Evolutionary conservation across 768 basidiomycete genomes (phyloP).

Genomic region (Sporobolomyces pararoseus): DNA sequence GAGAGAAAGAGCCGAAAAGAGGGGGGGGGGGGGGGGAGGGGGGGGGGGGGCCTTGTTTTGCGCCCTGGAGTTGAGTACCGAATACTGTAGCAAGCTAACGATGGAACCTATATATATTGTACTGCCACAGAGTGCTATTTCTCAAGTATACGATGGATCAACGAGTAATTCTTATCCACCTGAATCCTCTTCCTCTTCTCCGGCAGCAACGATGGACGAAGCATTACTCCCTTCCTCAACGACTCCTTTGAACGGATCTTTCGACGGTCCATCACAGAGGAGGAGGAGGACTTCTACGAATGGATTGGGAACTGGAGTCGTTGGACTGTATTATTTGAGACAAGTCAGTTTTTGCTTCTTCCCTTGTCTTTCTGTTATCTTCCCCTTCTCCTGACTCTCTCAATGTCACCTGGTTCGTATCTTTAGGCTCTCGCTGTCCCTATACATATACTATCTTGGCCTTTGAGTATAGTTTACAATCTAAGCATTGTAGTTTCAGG

Average conservation of each 20-base stretch:
- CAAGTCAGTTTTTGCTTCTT: constrained; percentile 14
- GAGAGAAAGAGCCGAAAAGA: neutral
- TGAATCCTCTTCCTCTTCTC: neutral
- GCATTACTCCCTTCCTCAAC: constrained; percentile 1
- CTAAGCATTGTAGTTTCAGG: constrained; percentile 13
- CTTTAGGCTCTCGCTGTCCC: constrained; percentile 22
- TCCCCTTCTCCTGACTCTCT: neutral
- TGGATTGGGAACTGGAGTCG: constrained; percentile 11
- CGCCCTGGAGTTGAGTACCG: neutral
- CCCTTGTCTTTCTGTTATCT: neutral
- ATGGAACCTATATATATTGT: neutral
- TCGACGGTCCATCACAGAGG: neutral
- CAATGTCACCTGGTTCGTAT: neutral
- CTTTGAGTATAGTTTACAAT: constrained; percentile 21
- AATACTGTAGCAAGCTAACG: neutral
- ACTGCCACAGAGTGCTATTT: constrained; percentile 27
- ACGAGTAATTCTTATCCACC: neutral
- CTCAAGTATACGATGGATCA: constrained; percentile 30
- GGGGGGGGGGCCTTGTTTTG: neutral
- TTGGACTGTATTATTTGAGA: constrained; percentile 20
- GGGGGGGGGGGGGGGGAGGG: neutral
- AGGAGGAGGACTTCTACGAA: neutral
- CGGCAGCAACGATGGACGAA: constrained; percentile 7
- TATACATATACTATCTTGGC: constrained; percentile 22
- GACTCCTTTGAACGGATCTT: neutral